Percentiles rank a stretch among this genome's conserved stretches.
Evolutionary conservation across 352 stramenopile genomes (phyloP).

Genomic region (Aphanomyces astaci): DNA sequence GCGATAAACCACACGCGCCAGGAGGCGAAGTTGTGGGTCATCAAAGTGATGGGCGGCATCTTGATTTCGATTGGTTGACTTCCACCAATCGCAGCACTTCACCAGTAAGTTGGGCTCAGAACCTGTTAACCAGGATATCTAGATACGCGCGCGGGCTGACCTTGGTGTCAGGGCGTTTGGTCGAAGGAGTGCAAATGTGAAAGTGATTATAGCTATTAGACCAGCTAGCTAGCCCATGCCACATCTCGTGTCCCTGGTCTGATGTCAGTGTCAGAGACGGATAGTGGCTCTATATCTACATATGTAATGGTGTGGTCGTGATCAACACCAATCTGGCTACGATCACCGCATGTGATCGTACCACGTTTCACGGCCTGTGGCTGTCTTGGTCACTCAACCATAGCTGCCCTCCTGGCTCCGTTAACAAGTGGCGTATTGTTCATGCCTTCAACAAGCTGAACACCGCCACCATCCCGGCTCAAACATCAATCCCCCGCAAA

Average conservation of each 20-base stretch:
- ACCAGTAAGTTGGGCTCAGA: background rate
- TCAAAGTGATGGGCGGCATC: background rate
- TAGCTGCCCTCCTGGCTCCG: no score
- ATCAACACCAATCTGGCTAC: no score
- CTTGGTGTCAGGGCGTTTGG: no score
- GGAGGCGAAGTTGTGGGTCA: background rate
- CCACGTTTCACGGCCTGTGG: no score
- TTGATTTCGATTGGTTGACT: background rate
- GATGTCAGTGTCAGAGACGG: no score
- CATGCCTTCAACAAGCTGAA: slow-evolving; percentile 38
- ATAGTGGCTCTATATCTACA: no score
- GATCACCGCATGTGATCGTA: no score
- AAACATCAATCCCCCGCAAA: slow-evolving; percentile 31
- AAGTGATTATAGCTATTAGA: background rate
- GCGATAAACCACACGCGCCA: background rate
- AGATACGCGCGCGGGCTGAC: no score
- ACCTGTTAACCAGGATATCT: background rate
- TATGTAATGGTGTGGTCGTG: no score
- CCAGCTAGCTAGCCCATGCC: no score
- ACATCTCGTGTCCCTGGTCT: no score
- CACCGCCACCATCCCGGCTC: slow-evolving; percentile 27
- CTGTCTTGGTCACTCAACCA: no score
- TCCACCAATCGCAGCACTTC: background rate
- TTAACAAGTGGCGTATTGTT: slow-evolving; percentile 28
- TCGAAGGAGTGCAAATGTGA: background rate